Conservation (phyloP, 2,329 filamentous ascomycete genomes). For the Hymenoscyphus salicellus region DNA sequence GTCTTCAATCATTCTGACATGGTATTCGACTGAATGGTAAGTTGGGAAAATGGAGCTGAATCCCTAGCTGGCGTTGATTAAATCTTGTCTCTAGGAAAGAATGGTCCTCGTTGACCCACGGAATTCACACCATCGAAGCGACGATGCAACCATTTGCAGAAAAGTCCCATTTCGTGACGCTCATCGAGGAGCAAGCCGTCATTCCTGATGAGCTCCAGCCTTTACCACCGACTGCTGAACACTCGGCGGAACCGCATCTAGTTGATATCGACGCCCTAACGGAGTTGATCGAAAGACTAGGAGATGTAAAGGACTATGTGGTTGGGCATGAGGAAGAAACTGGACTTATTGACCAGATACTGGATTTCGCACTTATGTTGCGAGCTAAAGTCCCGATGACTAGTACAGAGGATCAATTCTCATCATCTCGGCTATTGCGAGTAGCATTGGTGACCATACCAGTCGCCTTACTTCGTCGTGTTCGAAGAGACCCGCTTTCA, state of each 20-base stretch:
- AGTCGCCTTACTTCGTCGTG: background rate
- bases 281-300: conserved; percentile 7
- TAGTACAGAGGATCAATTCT: conserved; percentile 8
- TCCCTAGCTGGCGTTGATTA: background rate
- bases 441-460: conserved; percentile 9
- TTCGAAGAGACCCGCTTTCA: conserved; percentile 9
- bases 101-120: conserved; percentile 15
- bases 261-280: conserved; percentile 1
- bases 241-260: conserved; percentile 1
- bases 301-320: conserved; percentile 7
- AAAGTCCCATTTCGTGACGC: conserved; percentile 7
- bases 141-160: conserved; percentile 10
- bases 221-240: conserved; percentile 8
- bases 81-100: conserved; percentile 11
- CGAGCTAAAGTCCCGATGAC: conserved; percentile 10
- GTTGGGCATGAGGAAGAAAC: conserved; percentile 2
- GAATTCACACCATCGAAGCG: conserved; percentile 9
- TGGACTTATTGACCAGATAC: conserved; percentile 7
- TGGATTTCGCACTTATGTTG: conserved; percentile 6
- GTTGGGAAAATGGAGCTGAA: background rate
- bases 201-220: conserved; percentile 6
- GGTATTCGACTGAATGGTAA: conserved; percentile 18
- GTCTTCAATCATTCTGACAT: conserved; percentile 16
- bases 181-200: conserved; percentile 11
- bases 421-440: conserved; percentile 9